Percentiles rank a stretch among this genome's conserved stretches.
Evolutionary conservation across 768 basidiomycete genomes (phyloP).

Genomic region (Serendipita sp.): DNA sequence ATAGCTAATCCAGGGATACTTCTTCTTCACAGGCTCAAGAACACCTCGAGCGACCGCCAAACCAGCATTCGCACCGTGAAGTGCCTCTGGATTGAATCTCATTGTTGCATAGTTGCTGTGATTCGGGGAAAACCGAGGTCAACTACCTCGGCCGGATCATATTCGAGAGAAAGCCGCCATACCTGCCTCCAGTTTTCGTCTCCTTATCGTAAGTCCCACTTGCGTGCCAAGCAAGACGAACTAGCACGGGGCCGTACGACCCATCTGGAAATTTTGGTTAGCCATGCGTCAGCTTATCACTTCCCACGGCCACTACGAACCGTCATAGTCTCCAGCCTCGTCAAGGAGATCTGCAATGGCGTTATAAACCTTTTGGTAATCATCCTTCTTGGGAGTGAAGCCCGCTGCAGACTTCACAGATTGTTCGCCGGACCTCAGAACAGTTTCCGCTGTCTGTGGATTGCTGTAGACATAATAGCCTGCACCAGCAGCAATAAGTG

Average conservation of each 20-base stretch:
- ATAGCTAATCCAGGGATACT: slow-evolving; percentile 88
- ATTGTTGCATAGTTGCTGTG: slow-evolving; percentile 91
- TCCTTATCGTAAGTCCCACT: slow-evolving; percentile 85
- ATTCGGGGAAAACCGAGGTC: background rate
- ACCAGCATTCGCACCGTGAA: slow-evolving; percentile 73
- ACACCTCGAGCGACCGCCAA: slow-evolving; percentile 61
- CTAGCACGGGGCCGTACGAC: slow-evolving; percentile 70
- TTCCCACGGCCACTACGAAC: slow-evolving; percentile 24
- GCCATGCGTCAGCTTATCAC: background rate
- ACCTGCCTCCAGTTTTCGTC: slow-evolving; percentile 66
- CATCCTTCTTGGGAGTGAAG: slow-evolving; percentile 60
- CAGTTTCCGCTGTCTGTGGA: slow-evolving; percentile 34
- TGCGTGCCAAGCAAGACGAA: slow-evolving; percentile 90
- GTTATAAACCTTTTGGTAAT: slow-evolving; percentile 96
- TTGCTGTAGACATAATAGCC: slow-evolving; percentile 46
- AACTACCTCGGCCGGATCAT: background rate
- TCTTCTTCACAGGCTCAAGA: slow-evolving; percentile 74
- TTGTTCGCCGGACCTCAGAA: slow-evolving; percentile 46
- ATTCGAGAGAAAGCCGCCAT: slow-evolving; percentile 10
- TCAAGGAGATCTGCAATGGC: slow-evolving; percentile 63
- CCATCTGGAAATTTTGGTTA: slow-evolving; percentile 37
- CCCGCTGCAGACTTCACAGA: slow-evolving; percentile 45
- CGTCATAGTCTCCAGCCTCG: slow-evolving; percentile 62
- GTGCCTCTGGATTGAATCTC: slow-evolving; percentile 83
- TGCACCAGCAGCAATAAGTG: slow-evolving; percentile 40